Evolutionary conservation across 2,329 filamentous ascomycete genomes (phyloP).

Genomic region (Dothistroma pini): DNA sequence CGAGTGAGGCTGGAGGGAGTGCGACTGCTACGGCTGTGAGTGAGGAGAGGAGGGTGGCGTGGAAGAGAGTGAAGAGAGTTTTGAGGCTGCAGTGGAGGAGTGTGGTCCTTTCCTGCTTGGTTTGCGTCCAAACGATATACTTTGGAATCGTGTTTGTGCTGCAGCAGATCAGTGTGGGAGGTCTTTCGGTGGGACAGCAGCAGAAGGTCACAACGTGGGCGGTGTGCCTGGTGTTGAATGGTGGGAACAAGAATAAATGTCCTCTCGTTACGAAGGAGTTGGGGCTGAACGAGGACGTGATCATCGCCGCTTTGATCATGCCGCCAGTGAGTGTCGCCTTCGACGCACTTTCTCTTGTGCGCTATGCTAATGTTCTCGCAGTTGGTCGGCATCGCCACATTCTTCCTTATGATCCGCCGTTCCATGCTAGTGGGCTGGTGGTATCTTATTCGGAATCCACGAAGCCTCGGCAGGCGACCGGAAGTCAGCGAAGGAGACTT

Average conservation of each 20-base stretch:
- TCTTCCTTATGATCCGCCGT: conserved; percentile 69
- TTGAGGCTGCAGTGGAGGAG: conserved; percentile 80
- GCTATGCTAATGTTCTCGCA: conserved; percentile 33
- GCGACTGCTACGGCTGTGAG: conserved; percentile 2
- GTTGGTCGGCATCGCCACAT: conserved; percentile 75
- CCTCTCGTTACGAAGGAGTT: conserved; percentile 54
- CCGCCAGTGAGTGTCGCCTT: conserved; percentile 46
- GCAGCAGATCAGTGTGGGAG: conserved; percentile 58
- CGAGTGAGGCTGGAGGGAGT: conserved; percentile 6
- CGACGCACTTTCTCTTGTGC: neutral
- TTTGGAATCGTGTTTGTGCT: conserved; percentile 78
- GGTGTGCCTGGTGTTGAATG: conserved; percentile 54
- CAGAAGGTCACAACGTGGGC: conserved; percentile 61
- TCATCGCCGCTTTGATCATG: conserved; percentile 69
- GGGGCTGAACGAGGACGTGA: conserved; percentile 56
- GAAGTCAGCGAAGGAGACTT: conserved; percentile 15
- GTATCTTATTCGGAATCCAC: conserved; percentile 48
- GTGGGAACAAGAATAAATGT: conserved; percentile 63
- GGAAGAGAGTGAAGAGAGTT: conserved; percentile 70
- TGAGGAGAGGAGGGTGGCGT: conserved; percentile 32
- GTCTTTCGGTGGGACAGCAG: conserved; percentile 45
- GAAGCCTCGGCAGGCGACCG: conserved; percentile 6
- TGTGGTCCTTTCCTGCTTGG: conserved; percentile 73
- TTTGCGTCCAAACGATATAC: conserved; percentile 75
- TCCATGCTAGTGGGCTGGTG: conserved; percentile 75